Base-by-base conservation (phyloP, 2,329 filamentous ascomycete species). In the Macrophomina tecta region DNA sequence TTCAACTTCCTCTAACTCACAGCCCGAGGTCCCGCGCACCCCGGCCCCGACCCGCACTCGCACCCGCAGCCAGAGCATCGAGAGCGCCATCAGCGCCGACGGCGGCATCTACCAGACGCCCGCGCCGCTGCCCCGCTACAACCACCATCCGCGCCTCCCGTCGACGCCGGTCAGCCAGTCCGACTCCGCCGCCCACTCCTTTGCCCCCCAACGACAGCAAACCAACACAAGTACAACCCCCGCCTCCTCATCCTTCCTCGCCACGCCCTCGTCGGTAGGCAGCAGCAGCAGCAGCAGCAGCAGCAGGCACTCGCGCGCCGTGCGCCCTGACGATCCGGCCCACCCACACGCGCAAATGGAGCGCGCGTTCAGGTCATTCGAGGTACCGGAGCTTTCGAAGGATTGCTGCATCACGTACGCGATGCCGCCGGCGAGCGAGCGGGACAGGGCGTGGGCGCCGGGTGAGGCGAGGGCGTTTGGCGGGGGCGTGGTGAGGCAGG, bases 391-490 rank as follows among this genome's bases (percentile, higher is more conserved):
- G 2, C 69, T 80, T 40, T 76, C 76, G 55, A 53, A 69, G 14
- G 70, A 77, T 56, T 79, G 76, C 61, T 74, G 77, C 0, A 72
- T 79, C 40, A 73, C 73, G 18, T 79, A 75, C 68, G 78, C 79
- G 5, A 70, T 74, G 40, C 63, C 63, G 38, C 18, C 9, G 16
- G 52, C 5, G 30, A 28, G 4, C 55, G 70, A 60, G 67, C 11
- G 5, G 42, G 16, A 36, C 30, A 66, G 64, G 5, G 56, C 63
- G 61, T 72, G 65, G 49, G 65, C 40, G 18, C 16, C 38, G 18
- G 46, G 56, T 32, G 30, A 70, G 55, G 70, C 66, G 6, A 23
- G 73, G 23, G 71, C 40, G 12, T 60, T 48, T 7, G 65, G 61
- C 2, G 70, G 73, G 11, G 69, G 70, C 30, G 70, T 75, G 51